phyloP scores from a whole-genome alignment of 2,329 filamentous ascomycete species.

The Xylariaceae sp. region DNA sequence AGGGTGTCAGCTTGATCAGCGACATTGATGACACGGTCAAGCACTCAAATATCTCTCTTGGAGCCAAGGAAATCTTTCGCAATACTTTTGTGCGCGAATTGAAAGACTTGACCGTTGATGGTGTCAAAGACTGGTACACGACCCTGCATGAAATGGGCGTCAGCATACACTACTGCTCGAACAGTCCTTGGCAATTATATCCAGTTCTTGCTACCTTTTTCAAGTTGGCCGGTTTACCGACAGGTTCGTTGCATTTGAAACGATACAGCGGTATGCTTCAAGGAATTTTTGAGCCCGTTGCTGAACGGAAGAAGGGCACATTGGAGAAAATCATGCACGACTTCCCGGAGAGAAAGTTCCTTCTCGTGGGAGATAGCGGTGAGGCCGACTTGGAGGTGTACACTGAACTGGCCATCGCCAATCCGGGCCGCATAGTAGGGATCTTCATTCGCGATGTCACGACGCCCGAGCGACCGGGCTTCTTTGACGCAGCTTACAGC shows the following conservation, averaged over 20 bases:
- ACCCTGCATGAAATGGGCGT: conserved; percentile 74
- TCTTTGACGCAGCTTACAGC: conserved; percentile 63
- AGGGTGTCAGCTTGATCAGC: conserved; percentile 86
- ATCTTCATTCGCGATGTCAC: conserved; percentile 97
- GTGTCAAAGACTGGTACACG: conserved; percentile 86
- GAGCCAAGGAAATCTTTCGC: conserved; percentile 89
- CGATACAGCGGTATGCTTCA: conserved; percentile 96
- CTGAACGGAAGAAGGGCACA: conserved; percentile 86
- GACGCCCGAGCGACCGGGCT: conserved; percentile 64
- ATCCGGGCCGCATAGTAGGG: conserved; percentile 76
- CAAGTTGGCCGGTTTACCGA: conserved; percentile 70
- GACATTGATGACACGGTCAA: conserved; percentile 98
- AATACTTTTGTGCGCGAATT: conserved; percentile 92
- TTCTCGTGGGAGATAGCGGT: conserved; percentile 90
- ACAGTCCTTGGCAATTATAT: conserved; percentile 96
- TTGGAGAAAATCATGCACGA: conserved; percentile 81
- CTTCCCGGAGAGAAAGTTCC: conserved; percentile 83
- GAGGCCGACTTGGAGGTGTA: conserved; percentile 97
- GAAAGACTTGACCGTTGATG: conserved; percentile 73
- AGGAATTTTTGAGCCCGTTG: conserved; percentile 95
- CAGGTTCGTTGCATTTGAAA: conserved; percentile 89
- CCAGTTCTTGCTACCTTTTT: conserved; percentile 86
- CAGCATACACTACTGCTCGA: conserved; percentile 94
- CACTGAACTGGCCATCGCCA: conserved; percentile 79
- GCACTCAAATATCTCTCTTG: conserved; percentile 80